These are phyloP conservation scores for Lentinus brumalis DNA, from an alignment of 768 basidiomycete genomes.

Conservation along the genomic window DNA sequence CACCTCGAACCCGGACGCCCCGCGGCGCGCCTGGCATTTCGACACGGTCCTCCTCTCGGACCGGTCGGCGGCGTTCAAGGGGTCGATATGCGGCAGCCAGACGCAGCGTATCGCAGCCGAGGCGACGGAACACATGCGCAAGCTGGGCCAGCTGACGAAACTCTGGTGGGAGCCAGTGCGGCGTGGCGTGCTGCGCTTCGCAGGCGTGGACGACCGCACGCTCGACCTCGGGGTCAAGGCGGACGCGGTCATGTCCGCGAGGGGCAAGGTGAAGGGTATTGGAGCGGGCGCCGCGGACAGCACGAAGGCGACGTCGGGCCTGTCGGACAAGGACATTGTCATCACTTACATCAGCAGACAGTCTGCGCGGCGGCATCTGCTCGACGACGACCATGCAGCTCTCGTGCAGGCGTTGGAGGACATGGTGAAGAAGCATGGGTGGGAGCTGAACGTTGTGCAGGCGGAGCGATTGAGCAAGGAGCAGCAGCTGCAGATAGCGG, in stretches of 20 bases:
- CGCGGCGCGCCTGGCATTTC: slow-evolving; percentile 63
- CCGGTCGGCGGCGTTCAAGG: slow-evolving; percentile 76
- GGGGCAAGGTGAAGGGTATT: slow-evolving; percentile 6
- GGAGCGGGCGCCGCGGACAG: slow-evolving; percentile 4
- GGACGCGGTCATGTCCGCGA: slow-evolving; percentile 7
- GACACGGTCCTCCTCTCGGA: slow-evolving; percentile 70
- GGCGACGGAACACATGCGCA: slow-evolving; percentile 57
- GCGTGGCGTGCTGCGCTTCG: slow-evolving; percentile 65
- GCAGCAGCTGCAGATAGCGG: slow-evolving; percentile 66
- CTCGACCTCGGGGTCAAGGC: slow-evolving; percentile 33
- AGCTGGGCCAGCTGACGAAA: slow-evolving; percentile 35
- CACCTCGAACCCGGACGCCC: slow-evolving; percentile 21
- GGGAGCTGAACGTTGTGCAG: slow-evolving; percentile 62
- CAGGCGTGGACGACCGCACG: slow-evolving; percentile 45
- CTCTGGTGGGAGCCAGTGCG: slow-evolving; percentile 84
- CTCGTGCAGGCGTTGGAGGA: slow-evolving; percentile 55
- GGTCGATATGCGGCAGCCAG: slow-evolving; percentile 57
- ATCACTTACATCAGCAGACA: slow-evolving; percentile 79
- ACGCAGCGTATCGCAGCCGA: slow-evolving; percentile 76
- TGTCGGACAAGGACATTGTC: slow-evolving; percentile 45
- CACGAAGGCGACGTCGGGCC: slow-evolving; percentile 24
- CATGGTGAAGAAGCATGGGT: slow-evolving; percentile 46
- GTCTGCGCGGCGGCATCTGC: slow-evolving; percentile 52
- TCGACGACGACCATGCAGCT: slow-evolving; percentile 53
- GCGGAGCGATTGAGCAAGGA: slow-evolving; percentile 74